A percentile compares a stretch with the other conserved stretches of the same genome.
These are phyloP conservation scores for Aspergillus sp. DNA, from an alignment of 2,329 filamentous ascomycete species.

Conservation along the genomic window DNA sequence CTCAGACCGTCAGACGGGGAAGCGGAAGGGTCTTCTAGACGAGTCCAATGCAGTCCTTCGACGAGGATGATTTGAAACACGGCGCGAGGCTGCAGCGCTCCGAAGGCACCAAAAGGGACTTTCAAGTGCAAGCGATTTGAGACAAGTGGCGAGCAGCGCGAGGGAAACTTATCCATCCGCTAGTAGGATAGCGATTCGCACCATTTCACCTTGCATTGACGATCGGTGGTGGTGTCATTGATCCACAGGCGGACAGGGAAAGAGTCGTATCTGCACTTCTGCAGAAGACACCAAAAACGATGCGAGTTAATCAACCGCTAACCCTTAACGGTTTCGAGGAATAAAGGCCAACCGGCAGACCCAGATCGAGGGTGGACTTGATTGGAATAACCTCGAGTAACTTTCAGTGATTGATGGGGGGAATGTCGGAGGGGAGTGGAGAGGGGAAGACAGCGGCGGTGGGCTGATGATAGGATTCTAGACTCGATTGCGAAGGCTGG, in stretches of 20 bases:
- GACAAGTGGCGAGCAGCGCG: conserved; percentile 7
- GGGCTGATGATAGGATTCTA: conserved; percentile 16
- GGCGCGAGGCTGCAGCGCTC: conserved; percentile 8
- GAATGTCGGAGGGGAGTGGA: not conserved
- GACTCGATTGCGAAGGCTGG: conserved; percentile 12
- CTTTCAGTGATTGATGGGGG: conserved; percentile 1
- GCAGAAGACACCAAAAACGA: conserved; percentile 4
- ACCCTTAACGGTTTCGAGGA: conserved; percentile 1
- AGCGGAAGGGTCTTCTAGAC: conserved; percentile 9
- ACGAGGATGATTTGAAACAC: conserved; percentile 2
- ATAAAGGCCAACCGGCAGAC: conserved; percentile 4
- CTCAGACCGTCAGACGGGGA: conserved; percentile 5
- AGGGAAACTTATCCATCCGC: conserved; percentile 1
- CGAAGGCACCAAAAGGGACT: not conserved
- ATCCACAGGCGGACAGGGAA: conserved; percentile 12
- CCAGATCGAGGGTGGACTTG: not conserved
- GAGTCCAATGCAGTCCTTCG: conserved; percentile 4
- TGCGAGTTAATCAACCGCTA: conserved; percentile 9
- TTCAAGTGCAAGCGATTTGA: conserved; percentile 3
- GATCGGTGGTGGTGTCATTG: conserved; percentile 19
- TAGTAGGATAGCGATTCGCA: conserved; percentile 7
- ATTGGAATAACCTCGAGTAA: conserved; percentile 4
- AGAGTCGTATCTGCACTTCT: conserved; percentile 15
- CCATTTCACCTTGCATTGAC: conserved; percentile 13
- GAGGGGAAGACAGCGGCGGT: not conserved